Percentiles rank a stretch among this genome's conserved stretches.
phyloP scores from a whole-genome alignment of 768 basidiomycete genomes.

The Suillus plorans region DNA sequence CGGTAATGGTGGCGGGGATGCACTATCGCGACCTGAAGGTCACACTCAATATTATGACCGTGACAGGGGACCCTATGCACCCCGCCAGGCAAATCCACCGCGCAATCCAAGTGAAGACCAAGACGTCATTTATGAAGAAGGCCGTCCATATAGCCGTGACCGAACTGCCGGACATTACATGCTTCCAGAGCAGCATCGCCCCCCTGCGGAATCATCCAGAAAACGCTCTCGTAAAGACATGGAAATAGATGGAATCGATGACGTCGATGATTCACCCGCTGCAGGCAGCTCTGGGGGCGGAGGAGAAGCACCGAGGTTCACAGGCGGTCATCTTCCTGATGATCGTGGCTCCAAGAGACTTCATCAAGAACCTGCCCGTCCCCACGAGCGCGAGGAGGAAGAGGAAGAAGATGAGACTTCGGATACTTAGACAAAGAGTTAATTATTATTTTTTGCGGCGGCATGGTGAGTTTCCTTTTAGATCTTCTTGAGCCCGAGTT shows the following conservation, averaged over 20 bases:
- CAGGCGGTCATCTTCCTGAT: slow-evolving; percentile 39
- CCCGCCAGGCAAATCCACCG: slow-evolving; percentile 48
- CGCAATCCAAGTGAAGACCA: slow-evolving; percentile 41
- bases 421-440: slow-evolving; percentile 26
- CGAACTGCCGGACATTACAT: slow-evolving; percentile 34
- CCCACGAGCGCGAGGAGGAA: slow-evolving; percentile 26
- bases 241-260: slow-evolving; percentile 60
- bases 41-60: slow-evolving; percentile 50
- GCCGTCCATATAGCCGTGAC: slow-evolving; percentile 40
- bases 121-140: slow-evolving; percentile 57
- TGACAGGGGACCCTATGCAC: slow-evolving; percentile 49
- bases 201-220: slow-evolving; percentile 45
- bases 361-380: slow-evolving; percentile 44
- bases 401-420: slow-evolving; percentile 33
- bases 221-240: slow-evolving; percentile 63
- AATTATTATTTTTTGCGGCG: background rate
- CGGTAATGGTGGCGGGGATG: slow-evolving; percentile 41
- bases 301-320: slow-evolving; percentile 33
- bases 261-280: slow-evolving; percentile 35
- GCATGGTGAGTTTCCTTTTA: slow-evolving; percentile 24
- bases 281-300: slow-evolving; percentile 28
- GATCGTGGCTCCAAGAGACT: slow-evolving; percentile 62
- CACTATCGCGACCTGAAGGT: slow-evolving; percentile 52
- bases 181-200: slow-evolving; percentile 37
- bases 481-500: slow-evolving; percentile 34